These are phyloP conservation scores for Xylaria multiplex DNA, from an alignment of 2,329 filamentous ascomycete species.

Conservation along the genomic window DNA sequence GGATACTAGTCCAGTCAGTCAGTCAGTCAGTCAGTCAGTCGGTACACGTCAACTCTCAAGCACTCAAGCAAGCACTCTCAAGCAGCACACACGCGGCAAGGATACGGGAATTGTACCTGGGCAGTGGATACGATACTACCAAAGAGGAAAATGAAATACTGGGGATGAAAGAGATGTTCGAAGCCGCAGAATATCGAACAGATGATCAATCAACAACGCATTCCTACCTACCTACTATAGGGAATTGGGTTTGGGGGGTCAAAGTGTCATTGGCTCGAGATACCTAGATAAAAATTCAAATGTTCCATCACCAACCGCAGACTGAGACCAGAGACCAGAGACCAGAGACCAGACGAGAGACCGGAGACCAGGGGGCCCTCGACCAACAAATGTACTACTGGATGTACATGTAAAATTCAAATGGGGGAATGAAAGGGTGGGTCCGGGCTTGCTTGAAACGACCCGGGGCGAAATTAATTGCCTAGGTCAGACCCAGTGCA, in stretches of 20 bases:
- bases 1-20: not conserved
- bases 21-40: not conserved
- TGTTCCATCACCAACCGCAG: constrained; percentile 10
- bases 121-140: too few species aligned
- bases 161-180: too few species aligned
- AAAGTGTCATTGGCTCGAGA: not conserved
- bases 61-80: too few species aligned
- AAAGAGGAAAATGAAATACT: not conserved
- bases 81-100: not conserved
- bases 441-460: constrained; percentile 12
- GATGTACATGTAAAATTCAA: not conserved
- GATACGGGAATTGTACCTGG: not conserved
- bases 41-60: too few species aligned
- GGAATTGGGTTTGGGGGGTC: not conserved
- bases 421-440: constrained; percentile 6
- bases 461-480: constrained; percentile 18
- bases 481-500: not conserved
- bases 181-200: not conserved
- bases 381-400: too few species aligned
- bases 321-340: constrained; percentile 1
- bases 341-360: not conserved
- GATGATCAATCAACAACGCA: constrained; percentile 3
- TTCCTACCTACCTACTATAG: not conserved
- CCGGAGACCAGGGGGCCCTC: too few species aligned
- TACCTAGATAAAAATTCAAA: constrained; percentile 9